A percentile compares a stretch with the other conserved stretches of the same genome.
Conservation (phyloP, 345 rosid genomes). For the Populus euphratica region DNA sequence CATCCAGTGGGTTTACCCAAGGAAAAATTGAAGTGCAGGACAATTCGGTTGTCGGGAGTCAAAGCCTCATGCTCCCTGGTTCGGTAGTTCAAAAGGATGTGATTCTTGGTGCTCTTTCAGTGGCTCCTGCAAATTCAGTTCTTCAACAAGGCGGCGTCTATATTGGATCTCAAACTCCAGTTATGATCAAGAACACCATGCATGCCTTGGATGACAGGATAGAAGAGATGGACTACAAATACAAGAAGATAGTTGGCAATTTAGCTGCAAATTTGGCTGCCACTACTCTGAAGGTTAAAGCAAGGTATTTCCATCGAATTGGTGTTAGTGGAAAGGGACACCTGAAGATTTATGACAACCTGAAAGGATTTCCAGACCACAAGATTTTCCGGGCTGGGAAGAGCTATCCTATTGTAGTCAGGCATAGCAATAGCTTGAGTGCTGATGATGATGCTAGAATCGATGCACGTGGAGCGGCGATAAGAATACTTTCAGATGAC, state of each 20-base stretch:
- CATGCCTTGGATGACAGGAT: slow-evolving; percentile 63
- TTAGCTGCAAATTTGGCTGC: slow-evolving; percentile 54
- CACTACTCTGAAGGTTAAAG: slow-evolving; percentile 56
- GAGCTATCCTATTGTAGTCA: slow-evolving; percentile 40
- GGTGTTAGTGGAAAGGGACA: slow-evolving; percentile 55
- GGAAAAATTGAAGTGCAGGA: slow-evolving; percentile 44
- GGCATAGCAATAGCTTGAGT: slow-evolving; percentile 70
- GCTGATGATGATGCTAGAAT: slow-evolving; percentile 69
- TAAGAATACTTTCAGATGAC: slow-evolving; percentile 45
- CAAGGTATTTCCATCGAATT: slow-evolving; percentile 65
- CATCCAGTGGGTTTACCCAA: slow-evolving; percentile 33
- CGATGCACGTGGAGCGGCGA: slow-evolving; percentile 62
- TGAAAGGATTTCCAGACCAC: slow-evolving; percentile 51
- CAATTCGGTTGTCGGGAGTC: slow-evolving; percentile 60
- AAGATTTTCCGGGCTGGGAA: slow-evolving; percentile 47
- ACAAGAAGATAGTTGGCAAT: slow-evolving; percentile 64
- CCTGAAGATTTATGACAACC: slow-evolving; percentile 42
- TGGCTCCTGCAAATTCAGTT: slow-evolving; percentile 50
- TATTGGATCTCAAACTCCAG: slow-evolving; percentile 52
- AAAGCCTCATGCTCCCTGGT: slow-evolving; percentile 58
- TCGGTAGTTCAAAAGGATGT: slow-evolving; percentile 44
- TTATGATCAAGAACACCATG: slow-evolving; percentile 58
- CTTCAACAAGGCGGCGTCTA: slow-evolving; percentile 57
- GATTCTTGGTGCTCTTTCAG: slow-evolving; percentile 62
- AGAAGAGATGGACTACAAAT: slow-evolving; percentile 65